Evolutionary conservation across 177 flowering plant species (phyloP).

Genomic region (Vitis hybrid): DNA sequence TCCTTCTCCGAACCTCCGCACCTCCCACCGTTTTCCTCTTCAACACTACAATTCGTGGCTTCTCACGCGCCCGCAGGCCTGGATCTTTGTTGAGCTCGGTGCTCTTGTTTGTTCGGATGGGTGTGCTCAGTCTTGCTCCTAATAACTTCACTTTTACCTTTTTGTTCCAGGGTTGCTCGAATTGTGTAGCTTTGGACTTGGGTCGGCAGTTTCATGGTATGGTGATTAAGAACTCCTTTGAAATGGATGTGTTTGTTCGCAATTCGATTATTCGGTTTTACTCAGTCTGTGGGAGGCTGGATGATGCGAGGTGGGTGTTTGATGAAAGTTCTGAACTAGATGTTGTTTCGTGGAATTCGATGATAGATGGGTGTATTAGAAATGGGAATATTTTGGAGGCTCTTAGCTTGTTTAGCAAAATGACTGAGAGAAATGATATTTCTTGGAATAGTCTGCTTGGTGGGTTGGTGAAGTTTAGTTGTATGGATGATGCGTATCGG

Average conservation of each 20-base stretch:
- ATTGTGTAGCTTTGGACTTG: neutral
- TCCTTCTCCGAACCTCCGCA: neutral
- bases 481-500: neutral
- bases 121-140: slow-evolving; percentile 3
- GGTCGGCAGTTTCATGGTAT: slow-evolving; percentile 2
- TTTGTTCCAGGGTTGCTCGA: slow-evolving; percentile 6
- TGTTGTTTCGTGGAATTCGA: neutral
- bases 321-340: slow-evolving; percentile 1
- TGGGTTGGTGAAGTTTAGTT: neutral
- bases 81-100: neutral
- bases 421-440: slow-evolving; percentile 3
- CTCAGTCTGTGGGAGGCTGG: neutral
- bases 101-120: neutral
- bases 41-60: slow-evolving; percentile 2
- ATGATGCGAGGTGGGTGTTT: neutral
- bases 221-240: slow-evolving; percentile 9
- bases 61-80: neutral
- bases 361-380: neutral
- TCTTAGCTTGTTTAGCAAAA: neutral
- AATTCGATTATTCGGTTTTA: slow-evolving; percentile 1
- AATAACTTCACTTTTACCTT: slow-evolving; percentile 6
- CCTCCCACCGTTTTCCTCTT: slow-evolving; percentile 5
- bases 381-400: neutral
- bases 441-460: slow-evolving; percentile 8
- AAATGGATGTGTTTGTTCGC: neutral